Evolutionary conservation across 169 alveolate species (phyloP).

Genomic region (Eimeria sp.): DNA sequence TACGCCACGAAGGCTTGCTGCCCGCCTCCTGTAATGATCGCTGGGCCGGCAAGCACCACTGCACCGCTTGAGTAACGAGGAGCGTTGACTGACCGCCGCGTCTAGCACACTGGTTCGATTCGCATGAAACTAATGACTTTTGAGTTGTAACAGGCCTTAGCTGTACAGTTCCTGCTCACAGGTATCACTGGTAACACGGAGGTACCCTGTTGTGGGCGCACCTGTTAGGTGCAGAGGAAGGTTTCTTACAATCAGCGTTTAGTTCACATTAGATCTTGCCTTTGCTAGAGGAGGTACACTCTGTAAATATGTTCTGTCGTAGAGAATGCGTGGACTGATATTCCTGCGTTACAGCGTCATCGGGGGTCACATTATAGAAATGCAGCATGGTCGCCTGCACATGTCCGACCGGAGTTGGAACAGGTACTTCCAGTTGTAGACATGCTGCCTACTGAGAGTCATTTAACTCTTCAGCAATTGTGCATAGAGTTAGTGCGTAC

Average conservation of each 20-base stretch:
- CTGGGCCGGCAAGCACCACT: constrained; percentile 9
- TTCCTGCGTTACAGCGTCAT: background rate
- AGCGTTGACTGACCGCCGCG: background rate
- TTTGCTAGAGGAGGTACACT: background rate
- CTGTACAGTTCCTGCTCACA: background rate
- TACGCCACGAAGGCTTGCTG: background rate
- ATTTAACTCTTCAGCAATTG: background rate
- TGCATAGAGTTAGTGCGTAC: background rate
- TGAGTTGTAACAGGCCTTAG: background rate
- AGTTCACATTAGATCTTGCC: background rate
- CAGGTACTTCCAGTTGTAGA: background rate
- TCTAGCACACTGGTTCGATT: background rate
- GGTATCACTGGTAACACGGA: background rate
- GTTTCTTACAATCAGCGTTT: background rate
- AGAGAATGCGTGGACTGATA: background rate
- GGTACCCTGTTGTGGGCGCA: background rate
- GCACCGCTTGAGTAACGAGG: background rate
- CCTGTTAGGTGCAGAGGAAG: background rate
- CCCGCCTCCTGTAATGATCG: background rate
- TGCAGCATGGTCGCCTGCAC: background rate
- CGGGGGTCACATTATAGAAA: background rate
- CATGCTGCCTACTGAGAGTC: no score
- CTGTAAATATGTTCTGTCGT: background rate
- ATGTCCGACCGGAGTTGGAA: background rate
- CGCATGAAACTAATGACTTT: background rate